These are phyloP conservation scores for Hypoxylon sp. DNA, from an alignment of 2,329 filamentous ascomycete species.

Conservation along the genomic window DNA sequence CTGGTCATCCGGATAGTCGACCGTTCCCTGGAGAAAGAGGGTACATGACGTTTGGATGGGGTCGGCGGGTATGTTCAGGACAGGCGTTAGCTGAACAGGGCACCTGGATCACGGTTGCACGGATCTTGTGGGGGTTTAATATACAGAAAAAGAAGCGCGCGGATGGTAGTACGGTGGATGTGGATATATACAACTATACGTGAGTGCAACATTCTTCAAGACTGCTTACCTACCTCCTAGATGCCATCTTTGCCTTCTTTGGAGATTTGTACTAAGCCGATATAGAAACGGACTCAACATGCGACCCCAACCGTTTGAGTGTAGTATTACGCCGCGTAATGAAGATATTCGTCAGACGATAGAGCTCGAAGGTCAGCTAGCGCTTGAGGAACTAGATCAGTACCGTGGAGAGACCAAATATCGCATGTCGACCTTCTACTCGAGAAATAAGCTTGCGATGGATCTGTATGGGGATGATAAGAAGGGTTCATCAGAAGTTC, in stretches of 20 bases:
- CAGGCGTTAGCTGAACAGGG: slow-evolving; percentile 66
- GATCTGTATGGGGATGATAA: slow-evolving; percentile 43
- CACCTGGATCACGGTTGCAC: slow-evolving; percentile 65
- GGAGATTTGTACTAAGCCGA: too few relatives aligned
- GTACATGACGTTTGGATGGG: slow-evolving; percentile 67
- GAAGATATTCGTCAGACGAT: slow-evolving; percentile 59
- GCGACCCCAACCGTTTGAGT: slow-evolving; percentile 64
- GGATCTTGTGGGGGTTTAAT: slow-evolving; percentile 66
- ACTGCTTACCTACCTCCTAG: not conserved
- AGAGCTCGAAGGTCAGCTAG: slow-evolving; percentile 60
- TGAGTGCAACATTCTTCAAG: slow-evolving; percentile 45
- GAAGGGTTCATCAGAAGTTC: too few relatives aligned
- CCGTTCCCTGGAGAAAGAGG: slow-evolving; percentile 59
- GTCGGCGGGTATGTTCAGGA: slow-evolving; percentile 62
- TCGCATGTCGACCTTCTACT: slow-evolving; percentile 63
- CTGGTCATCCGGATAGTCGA: slow-evolving; percentile 49
- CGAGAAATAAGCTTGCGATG: slow-evolving; percentile 47
- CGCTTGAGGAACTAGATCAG: slow-evolving; percentile 58
- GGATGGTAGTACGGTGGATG: slow-evolving; percentile 56
- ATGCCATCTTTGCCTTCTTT: too few relatives aligned
- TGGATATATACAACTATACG: slow-evolving; percentile 66
- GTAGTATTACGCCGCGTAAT: slow-evolving; percentile 60
- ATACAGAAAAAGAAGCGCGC: slow-evolving; percentile 52
- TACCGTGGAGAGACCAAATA: slow-evolving; percentile 67
- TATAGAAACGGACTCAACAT: slow-evolving; percentile 65